Conservation (phyloP, 2,329 filamentous ascomycete genomes). For the Colletotrichum lindemuthianum region DNA sequence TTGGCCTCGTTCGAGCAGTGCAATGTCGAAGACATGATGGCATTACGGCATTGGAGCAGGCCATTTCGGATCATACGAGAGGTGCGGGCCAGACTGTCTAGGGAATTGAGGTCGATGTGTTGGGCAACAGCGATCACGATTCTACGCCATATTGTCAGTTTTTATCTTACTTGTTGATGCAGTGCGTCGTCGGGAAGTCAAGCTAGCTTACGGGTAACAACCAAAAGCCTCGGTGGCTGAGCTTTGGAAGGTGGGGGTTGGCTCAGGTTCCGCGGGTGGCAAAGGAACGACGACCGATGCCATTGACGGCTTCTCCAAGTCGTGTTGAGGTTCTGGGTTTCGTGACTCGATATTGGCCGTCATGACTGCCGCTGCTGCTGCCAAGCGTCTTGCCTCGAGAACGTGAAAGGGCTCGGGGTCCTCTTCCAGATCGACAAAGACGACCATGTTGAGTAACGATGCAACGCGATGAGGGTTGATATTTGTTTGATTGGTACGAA, state of each 20-base stretch:
- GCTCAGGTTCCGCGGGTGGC: constrained; percentile 6
- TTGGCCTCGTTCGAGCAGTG: constrained; percentile 79
- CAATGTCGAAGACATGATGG: constrained; percentile 79
- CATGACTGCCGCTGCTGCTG: constrained; percentile 26
- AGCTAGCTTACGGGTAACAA: constrained; percentile 48
- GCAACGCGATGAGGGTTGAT: constrained; percentile 1
- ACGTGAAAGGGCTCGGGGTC: constrained; percentile 34
- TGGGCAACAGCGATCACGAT: constrained; percentile 80
- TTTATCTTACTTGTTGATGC: neutral
- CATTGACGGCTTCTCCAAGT: constrained; percentile 8
- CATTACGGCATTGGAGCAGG: constrained; percentile 80
- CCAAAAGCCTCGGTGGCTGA: constrained; percentile 45
- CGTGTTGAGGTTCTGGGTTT: constrained; percentile 13
- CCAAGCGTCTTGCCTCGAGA: constrained; percentile 25
- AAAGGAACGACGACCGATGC: constrained; percentile 1
- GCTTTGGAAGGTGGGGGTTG: constrained; percentile 36
- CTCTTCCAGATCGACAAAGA: constrained; percentile 41
- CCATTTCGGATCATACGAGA: constrained; percentile 83
- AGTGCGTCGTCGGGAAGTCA: neutral
- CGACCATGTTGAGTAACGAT: constrained; percentile 30
- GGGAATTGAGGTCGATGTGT: constrained; percentile 85
- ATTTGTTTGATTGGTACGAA: constrained; percentile 20
- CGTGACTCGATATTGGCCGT: constrained; percentile 24
- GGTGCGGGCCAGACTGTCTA: constrained; percentile 84
- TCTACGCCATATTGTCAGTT: constrained; percentile 55